Conservation (phyloP, 805 yeast genomes). For the Zygosaccharomyces kombuchaensis region DNA sequence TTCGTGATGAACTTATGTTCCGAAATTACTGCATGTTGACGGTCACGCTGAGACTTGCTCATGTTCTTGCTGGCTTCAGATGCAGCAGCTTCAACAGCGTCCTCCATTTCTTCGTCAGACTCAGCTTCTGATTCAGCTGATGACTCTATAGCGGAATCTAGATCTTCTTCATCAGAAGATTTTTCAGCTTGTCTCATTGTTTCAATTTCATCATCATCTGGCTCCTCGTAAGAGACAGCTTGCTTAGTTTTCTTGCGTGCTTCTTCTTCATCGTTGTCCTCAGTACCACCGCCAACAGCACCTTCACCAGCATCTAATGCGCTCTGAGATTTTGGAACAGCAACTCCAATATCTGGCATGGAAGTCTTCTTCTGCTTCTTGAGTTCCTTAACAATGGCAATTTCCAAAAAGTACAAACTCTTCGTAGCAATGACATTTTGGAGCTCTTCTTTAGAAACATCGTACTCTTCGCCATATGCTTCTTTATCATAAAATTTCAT, state of each 20-base stretch:
- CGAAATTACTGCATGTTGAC: slow-evolving; percentile 78
- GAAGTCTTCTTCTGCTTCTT: slow-evolving; percentile 67
- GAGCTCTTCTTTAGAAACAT: slow-evolving; percentile 73
- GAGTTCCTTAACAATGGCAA: slow-evolving; percentile 71
- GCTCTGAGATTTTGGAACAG: slow-evolving; percentile 55
- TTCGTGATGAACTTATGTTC: slow-evolving; percentile 68
- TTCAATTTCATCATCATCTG: slow-evolving; percentile 92
- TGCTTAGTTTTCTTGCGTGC: slow-evolving; percentile 65
- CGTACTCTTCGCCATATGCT: slow-evolving; percentile 86
- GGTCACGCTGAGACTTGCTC: slow-evolving; percentile 66
- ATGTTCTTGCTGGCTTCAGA: slow-evolving; percentile 34
- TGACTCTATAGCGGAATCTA: slow-evolving; percentile 37
- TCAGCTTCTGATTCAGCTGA: slow-evolving; percentile 42
- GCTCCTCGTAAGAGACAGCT: slow-evolving; percentile 88
- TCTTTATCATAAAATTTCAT: slow-evolving; percentile 67
- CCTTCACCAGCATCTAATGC: slow-evolving; percentile 39
- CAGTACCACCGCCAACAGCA: slow-evolving; percentile 38
- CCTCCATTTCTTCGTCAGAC: slow-evolving; percentile 41
- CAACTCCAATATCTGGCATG: slow-evolving; percentile 63
- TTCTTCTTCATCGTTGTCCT: slow-evolving; percentile 53
- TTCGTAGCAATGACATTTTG: slow-evolving; percentile 60
- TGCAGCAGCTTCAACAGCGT: slow-evolving; percentile 24
- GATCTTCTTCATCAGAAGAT: slow-evolving; percentile 65
- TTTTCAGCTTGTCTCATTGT: slow-evolving; percentile 81
- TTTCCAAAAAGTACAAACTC: slow-evolving; percentile 69